Conservation (phyloP, 2,329 filamentous ascomycete genomes). For the Apiospora koreana region DNA sequence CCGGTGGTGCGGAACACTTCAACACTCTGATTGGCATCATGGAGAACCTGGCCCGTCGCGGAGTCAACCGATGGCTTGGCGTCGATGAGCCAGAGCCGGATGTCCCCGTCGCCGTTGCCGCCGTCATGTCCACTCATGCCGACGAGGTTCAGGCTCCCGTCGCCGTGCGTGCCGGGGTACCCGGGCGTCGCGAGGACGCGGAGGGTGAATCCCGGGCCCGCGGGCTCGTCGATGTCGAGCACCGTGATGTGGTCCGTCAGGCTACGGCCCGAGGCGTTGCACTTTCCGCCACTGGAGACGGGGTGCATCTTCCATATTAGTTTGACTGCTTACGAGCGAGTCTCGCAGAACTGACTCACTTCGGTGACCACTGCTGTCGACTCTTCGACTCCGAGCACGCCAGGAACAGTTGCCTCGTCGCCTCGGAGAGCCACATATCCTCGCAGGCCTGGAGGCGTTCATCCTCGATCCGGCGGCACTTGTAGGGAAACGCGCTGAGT, state of each 20-base stretch:
- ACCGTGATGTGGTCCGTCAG: conserved; percentile 32
- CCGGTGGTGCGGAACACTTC: conserved; percentile 20
- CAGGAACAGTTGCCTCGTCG: conserved; percentile 31
- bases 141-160: conserved; percentile 30
- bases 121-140: conserved; percentile 33
- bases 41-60: conserved; percentile 18
- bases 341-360: conserved; percentile 18
- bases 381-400: conserved; percentile 28
- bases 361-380: conserved; percentile 27
- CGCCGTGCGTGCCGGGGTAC: conserved; percentile 32
- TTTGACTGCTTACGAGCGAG: too few relatives aligned
- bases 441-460: conserved; percentile 31
- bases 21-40: conserved; percentile 21
- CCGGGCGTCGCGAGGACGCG: conserved; percentile 24
- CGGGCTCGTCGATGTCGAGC: conserved; percentile 34
- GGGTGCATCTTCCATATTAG: not conserved
- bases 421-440: conserved; percentile 34
- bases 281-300: not conserved
- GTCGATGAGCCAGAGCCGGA: conserved; percentile 28
- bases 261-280: conserved; percentile 32
- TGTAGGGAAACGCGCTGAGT: conserved; percentile 30
- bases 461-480: conserved; percentile 29
- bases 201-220: conserved; percentile 20
- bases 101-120: conserved; percentile 19
- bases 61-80: conserved; percentile 27